Percentiles rank a stretch among this genome's conserved stretches.
These are phyloP conservation scores for Phytophthora fragariaefolia DNA, from an alignment of 352 stramenopile genomes.

Conservation along the genomic window DNA sequence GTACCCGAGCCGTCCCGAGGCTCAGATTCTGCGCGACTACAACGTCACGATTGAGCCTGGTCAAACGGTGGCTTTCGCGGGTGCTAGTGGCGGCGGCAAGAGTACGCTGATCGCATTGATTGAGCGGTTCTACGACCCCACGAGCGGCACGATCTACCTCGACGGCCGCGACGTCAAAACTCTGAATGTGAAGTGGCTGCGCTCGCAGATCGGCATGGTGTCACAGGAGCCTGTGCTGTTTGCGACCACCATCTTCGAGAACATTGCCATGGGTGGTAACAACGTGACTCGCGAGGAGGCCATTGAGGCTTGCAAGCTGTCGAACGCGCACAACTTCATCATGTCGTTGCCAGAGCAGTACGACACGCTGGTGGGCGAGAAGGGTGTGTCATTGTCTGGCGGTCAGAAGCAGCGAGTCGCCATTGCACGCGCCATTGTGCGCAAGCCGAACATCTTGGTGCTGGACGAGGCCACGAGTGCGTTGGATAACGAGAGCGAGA, in stretches of 20 bases:
- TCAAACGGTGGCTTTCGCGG: conserved; percentile 88
- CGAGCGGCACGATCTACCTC: conserved; percentile 66
- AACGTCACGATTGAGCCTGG: conserved; percentile 75
- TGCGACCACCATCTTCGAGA: conserved; percentile 85
- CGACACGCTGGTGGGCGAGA: conserved; percentile 81
- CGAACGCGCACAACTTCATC: conserved; percentile 92
- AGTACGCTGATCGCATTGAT: conserved; percentile 81
- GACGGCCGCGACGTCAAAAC: conserved; percentile 73
- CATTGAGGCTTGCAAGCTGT: conserved; percentile 76
- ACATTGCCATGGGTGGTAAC: conserved; percentile 82
- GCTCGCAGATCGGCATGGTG: conserved; percentile 66
- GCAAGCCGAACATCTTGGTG: conserved; percentile 25
- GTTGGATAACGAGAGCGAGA: conserved; percentile 37
- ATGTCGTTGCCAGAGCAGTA: conserved; percentile 87
- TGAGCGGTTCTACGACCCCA: conserved; percentile 84
- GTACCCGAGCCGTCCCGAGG: conserved; percentile 74
- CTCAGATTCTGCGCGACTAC: conserved; percentile 79
- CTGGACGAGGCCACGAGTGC: conserved; percentile 28
- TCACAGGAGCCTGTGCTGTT: conserved; percentile 88
- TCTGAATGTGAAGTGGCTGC: conserved; percentile 70
- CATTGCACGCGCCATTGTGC: conserved; percentile 24
- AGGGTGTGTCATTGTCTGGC: conserved; percentile 57
- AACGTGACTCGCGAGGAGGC: conserved; percentile 69
- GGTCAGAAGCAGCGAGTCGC: conserved; percentile 60
- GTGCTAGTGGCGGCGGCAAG: conserved; percentile 90